Conservation (phyloP, 495 filamentous ascomycete genomes). For the Parathielavia hyrcaniae region DNA sequence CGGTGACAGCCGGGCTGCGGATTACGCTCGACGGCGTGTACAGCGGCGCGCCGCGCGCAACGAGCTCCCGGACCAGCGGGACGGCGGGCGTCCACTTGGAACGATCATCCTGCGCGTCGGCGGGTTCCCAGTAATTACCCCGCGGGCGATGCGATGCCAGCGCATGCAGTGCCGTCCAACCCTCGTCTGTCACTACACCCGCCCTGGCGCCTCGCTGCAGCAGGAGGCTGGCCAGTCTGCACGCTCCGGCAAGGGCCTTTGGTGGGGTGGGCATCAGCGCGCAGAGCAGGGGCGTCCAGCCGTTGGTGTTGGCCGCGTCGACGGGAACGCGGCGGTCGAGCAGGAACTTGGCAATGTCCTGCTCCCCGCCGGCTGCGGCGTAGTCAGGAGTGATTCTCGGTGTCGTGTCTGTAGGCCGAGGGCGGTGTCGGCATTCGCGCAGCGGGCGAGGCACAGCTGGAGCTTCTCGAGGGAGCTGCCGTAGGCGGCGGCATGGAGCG, state of each 20-base stretch:
- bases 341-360: conserved; percentile 21
- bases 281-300: conserved; percentile 27
- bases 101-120: too few relatives aligned
- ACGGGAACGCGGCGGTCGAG: conserved; percentile 17
- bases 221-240: conserved; percentile 7
- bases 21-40: conserved; percentile 1
- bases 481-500: conserved; percentile 12
- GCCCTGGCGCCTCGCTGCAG: conserved; percentile 18
- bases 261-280: conserved; percentile 18
- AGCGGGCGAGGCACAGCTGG: conserved; percentile 13
- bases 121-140: neutral
- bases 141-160: conserved; percentile 10
- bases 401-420: conserved; percentile 6
- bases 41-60: conserved; percentile 7
- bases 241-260: neutral
- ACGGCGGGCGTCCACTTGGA: too few relatives aligned
- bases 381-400: conserved; percentile 23
- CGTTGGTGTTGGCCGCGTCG: conserved; percentile 18
- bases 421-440: neutral
- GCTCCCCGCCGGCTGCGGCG: conserved; percentile 17
- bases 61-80: conserved; percentile 8
- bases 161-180: conserved; percentile 22
- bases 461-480: conserved; percentile 10
- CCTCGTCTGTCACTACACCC: conserved; percentile 17
- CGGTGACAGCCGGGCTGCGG: neutral